phyloP scores from a whole-genome alignment of 257 asterid genomes.

The Henckelia pumila region DNA sequence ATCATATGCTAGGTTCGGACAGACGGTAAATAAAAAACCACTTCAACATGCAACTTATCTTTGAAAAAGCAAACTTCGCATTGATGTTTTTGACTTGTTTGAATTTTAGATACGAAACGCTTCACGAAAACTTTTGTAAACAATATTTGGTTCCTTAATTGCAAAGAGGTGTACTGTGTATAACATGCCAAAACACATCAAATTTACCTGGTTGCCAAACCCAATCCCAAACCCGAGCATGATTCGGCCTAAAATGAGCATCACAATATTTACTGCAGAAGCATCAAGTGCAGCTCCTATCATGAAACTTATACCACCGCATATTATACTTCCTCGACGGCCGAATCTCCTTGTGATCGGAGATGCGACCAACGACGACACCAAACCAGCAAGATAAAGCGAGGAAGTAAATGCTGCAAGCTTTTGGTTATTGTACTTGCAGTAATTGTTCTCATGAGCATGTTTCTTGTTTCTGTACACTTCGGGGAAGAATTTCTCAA shows the following conservation, averaged over 20 bases:
- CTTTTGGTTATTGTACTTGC: slow-evolving; percentile 55
- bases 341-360: slow-evolving; percentile 60
- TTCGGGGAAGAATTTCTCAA: slow-evolving; percentile 35
- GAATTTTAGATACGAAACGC: background rate
- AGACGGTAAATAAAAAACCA: background rate
- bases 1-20: background rate
- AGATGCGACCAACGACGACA: slow-evolving; percentile 59
- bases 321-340: slow-evolving; percentile 44
- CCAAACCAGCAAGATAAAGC: slow-evolving; percentile 47
- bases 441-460: slow-evolving; percentile 49
- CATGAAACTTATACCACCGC: slow-evolving; percentile 47
- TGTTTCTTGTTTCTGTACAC: slow-evolving; percentile 37
- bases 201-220: slow-evolving; percentile 77
- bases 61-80: background rate
- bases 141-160: background rate
- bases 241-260: slow-evolving; percentile 78
- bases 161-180: background rate
- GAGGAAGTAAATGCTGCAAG: slow-evolving; percentile 58
- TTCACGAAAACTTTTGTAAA: background rate
- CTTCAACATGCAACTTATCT: background rate
- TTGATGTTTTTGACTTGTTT: background rate
- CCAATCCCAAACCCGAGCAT: slow-evolving; percentile 94
- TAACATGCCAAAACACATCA: background rate
- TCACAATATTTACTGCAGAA: slow-evolving; percentile 43
- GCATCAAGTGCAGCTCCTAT: slow-evolving; percentile 51